Percentiles rank a stretch among this genome's conserved stretches.
Evolutionary conservation across 306 rosid species (phyloP).

Genomic region (Cucurbita pepo): DNA sequence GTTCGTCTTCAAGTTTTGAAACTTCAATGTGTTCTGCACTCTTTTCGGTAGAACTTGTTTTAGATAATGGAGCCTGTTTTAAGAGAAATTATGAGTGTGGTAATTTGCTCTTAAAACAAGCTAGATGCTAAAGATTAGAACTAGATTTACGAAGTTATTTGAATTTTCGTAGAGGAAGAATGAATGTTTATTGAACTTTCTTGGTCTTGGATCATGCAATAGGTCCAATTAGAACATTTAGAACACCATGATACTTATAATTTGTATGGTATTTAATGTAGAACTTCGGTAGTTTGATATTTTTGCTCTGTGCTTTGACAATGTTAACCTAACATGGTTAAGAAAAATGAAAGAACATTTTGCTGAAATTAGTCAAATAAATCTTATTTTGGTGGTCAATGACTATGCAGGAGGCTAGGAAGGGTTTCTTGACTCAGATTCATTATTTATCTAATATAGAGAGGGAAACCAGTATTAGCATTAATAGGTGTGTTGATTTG

Average conservation of each 20-base stretch:
- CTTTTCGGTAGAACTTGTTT: background rate
- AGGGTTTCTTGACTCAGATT: conserved; percentile 67
- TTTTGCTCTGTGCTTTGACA: background rate
- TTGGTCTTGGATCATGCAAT: no score
- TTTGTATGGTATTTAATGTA: no score
- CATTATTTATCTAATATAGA: conserved; percentile 39
- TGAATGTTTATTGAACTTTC: no score
- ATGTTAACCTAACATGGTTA: background rate
- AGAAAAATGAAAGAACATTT: background rate
- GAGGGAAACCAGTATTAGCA: conserved; percentile 74
- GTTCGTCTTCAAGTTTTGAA: background rate
- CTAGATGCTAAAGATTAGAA: no score
- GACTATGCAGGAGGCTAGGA: conserved; percentile 62
- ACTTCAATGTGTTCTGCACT: background rate
- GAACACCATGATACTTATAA: no score
- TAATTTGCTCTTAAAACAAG: background rate
- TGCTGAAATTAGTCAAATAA: background rate
- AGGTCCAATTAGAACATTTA: no score
- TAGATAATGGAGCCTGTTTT: background rate
- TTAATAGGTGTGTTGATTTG: conserved; percentile 63
- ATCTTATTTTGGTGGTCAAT: conserved; percentile 1
- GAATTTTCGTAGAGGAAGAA: no score
- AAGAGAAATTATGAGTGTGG: background rate
- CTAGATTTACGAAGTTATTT: no score
- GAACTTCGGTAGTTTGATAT: background rate